phyloP scores from a whole-genome alignment of 768 basidiomycete genomes.

The Leccinum obscurum region DNA sequence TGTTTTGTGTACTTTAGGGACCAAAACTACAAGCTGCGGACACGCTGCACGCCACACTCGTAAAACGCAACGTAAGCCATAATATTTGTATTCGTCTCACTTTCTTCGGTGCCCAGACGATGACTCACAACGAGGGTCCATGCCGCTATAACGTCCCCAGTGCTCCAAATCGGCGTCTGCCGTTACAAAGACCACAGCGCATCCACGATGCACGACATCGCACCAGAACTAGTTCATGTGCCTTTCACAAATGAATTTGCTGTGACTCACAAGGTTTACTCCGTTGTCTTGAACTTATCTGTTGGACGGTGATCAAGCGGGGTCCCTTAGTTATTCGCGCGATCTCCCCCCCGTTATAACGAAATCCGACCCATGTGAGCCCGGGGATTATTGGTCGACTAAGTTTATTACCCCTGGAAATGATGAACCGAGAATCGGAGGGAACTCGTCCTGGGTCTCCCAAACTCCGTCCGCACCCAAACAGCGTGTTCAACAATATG shows the following conservation, averaged over 20 bases:
- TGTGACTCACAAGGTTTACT: neutral
- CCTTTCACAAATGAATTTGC: neutral
- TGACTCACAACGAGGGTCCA: neutral
- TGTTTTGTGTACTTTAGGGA: neutral
- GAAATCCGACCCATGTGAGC: neutral
- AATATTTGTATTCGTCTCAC: neutral
- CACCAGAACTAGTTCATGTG: neutral
- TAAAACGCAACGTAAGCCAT: neutral
- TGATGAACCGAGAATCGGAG: slow-evolving; percentile 1
- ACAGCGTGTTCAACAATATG: slow-evolving; percentile 11
- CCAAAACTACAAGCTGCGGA: neutral
- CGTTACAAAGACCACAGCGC: neutral
- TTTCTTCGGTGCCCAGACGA: neutral
- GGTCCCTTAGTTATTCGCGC: slow-evolving; percentile 4
- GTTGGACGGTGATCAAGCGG: neutral
- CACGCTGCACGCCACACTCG: neutral
- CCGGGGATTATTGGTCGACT: neutral
- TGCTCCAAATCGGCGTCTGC: neutral
- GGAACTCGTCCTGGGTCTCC: neutral
- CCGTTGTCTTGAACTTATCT: neutral
- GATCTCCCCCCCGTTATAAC: slow-evolving; percentile 12
- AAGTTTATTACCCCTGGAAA: neutral
- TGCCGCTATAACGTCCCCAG: neutral
- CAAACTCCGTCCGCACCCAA: slow-evolving; percentile 17
- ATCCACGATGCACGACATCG: neutral